Evolutionary conservation across 805 yeast species (phyloP).

Genomic region (Phaffomyces opuntiae): DNA sequence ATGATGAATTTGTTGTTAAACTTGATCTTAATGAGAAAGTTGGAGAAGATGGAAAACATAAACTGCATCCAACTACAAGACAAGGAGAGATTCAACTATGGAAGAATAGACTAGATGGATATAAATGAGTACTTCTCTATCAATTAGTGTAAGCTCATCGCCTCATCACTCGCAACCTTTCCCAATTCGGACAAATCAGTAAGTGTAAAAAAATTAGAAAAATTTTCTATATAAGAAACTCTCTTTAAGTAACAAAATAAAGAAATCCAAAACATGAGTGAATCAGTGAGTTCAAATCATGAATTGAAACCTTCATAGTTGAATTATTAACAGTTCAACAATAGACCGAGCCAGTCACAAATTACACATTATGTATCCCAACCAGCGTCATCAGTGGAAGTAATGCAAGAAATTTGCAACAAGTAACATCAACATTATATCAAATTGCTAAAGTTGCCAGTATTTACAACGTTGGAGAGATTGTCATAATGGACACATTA

Average conservation of each 20-base stretch:
- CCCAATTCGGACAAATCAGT: not conserved
- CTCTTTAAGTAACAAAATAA: not conserved
- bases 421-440: slow-evolving; percentile 65
- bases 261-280: not conserved
- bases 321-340: not conserved
- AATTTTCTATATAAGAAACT: not conserved
- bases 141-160: not conserved
- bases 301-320: not conserved
- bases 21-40: slow-evolving; percentile 14
- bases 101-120: slow-evolving; percentile 17
- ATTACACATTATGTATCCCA: slow-evolving; percentile 66
- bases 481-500: slow-evolving; percentile 57
- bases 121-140: not conserved
- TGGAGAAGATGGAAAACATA: slow-evolving; percentile 15
- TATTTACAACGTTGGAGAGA: slow-evolving; percentile 63
- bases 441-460: slow-evolving; percentile 76
- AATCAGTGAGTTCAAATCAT: not conserved
- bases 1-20: slow-evolving; percentile 11
- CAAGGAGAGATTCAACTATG: slow-evolving; percentile 19
- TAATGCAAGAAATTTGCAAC: slow-evolving; percentile 61
- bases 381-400: slow-evolving; percentile 48
- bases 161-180: slow-evolving; percentile 4
- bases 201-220: not conserved
- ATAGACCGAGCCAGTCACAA: slow-evolving; percentile 9
- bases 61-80: slow-evolving; percentile 22